phyloP scores from a whole-genome alignment of 768 basidiomycete genomes.

The Mycena crocata region DNA sequence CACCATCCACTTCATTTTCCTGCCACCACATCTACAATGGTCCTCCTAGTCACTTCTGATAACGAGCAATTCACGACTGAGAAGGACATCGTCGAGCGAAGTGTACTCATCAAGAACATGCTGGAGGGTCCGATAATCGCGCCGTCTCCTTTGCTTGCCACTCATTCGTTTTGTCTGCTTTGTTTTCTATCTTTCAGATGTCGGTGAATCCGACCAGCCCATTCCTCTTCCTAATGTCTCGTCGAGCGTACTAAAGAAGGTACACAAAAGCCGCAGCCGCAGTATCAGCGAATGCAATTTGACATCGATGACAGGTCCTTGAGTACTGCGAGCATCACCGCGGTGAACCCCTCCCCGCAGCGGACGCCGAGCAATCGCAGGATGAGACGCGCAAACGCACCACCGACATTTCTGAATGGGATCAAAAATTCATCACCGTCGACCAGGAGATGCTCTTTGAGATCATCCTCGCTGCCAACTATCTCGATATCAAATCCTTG shows the following conservation, averaged over 20 bases:
- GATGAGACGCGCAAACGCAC: conserved; percentile 98
- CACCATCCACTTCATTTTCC: not conserved
- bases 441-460: conserved; percentile 99
- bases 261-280: no score
- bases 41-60: conserved; percentile 90
- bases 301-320: conserved; percentile 71
- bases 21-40: conserved; percentile 19
- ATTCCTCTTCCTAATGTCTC: conserved; percentile 96
- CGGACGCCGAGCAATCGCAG: conserved; percentile 82
- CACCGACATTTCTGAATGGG: conserved; percentile 99
- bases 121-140: conserved; percentile 79
- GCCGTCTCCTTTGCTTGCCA: conserved; percentile 14
- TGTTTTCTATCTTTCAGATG: conserved; percentile 74
- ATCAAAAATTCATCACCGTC: conserved; percentile 97
- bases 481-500: conserved; percentile 98
- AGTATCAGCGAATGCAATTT: no score
- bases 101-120: conserved; percentile 99
- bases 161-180: no score
- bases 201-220: conserved; percentile 93
- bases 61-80: conserved; percentile 95
- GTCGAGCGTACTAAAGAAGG: conserved; percentile 94
- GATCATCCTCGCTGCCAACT: conserved; percentile 99
- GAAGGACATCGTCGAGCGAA: conserved; percentile 94
- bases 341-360: conserved; percentile 92
- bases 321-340: conserved; percentile 99